Percentiles rank a stretch among this genome's conserved stretches.
Conservation (phyloP, 176 grass and related monocot genomes). For the Eleusine coracana region DNA sequence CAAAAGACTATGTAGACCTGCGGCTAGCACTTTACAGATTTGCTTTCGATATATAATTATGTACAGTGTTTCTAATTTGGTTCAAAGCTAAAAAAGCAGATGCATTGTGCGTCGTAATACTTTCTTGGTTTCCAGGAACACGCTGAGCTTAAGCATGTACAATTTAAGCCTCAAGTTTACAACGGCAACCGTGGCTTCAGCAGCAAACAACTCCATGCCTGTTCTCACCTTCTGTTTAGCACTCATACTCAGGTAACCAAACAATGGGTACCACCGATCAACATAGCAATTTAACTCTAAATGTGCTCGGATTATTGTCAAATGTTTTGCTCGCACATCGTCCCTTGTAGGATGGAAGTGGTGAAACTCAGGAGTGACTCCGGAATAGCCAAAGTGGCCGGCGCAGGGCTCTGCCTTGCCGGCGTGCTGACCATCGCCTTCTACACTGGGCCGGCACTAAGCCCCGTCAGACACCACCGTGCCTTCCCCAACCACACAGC, state of each 20-base stretch:
- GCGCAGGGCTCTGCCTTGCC: conserved; percentile 54
- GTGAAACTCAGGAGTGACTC: conserved; percentile 46
- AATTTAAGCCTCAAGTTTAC: conserved; percentile 71
- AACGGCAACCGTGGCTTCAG: conserved; percentile 65
- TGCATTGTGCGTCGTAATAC: too few relatives aligned
- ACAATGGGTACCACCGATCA: neutral
- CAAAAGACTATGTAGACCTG: neutral
- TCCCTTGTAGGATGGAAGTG: conserved; percentile 55
- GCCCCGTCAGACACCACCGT: conserved; percentile 56
- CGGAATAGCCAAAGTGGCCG: conserved; percentile 57
- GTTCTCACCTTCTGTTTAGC: conserved; percentile 78
- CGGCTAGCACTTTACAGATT: neutral
- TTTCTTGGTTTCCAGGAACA: conserved; percentile 40
- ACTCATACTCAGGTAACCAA: conserved; percentile 53
- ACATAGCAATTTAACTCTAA: neutral
- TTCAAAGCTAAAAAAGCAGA: neutral
- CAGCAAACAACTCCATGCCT: conserved; percentile 56
- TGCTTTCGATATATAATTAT: neutral
- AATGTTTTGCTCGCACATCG: neutral
- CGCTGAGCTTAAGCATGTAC: conserved; percentile 53
- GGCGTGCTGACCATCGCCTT: conserved; percentile 61
- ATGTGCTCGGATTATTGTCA: neutral
- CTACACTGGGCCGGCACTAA: conserved; percentile 53
- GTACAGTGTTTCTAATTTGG: neutral
- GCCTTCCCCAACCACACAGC: neutral